Conservation (phyloP, 306 rosid genomes). For the Benincasa hispida region DNA sequence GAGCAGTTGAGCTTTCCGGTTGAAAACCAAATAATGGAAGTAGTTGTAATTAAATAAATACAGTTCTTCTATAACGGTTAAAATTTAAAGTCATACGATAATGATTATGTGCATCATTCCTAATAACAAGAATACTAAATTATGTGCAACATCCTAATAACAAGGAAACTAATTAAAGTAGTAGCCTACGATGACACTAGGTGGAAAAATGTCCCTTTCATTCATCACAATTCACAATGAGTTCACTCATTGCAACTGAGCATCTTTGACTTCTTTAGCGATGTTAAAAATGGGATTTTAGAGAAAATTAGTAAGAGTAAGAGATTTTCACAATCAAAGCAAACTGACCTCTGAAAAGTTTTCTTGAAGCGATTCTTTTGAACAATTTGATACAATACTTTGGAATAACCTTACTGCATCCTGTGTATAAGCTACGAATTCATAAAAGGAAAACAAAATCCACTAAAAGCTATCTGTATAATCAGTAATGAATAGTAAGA, state of each 20-base stretch:
- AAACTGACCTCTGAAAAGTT: constrained; percentile 55
- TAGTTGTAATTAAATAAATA: background rate
- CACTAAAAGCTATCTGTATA: background rate
- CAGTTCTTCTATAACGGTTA: background rate
- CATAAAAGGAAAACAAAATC: background rate
- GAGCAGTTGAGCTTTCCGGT: background rate
- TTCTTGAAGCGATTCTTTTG: constrained; percentile 35
- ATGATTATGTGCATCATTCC: background rate
- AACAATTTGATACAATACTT: constrained; percentile 38
- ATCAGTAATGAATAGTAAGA: background rate
- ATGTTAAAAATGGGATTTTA: background rate
- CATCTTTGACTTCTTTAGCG: background rate
- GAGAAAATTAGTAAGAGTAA: background rate
- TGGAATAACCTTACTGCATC: constrained; percentile 37
- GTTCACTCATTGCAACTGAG: background rate
- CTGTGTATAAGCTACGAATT: constrained; percentile 23
- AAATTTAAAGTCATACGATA: background rate
- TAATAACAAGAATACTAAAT: no score
- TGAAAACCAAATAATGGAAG: background rate
- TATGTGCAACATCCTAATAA: no score
- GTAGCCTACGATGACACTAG: background rate
- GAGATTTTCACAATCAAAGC: background rate
- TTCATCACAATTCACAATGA: background rate
- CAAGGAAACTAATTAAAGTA: background rate
- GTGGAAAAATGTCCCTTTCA: background rate